Evolutionary conservation across 805 yeast species (phyloP), one percentile per base, ranked within the genome.

Genomic region (Wickerhamiella kurtzmanii): DNA sequence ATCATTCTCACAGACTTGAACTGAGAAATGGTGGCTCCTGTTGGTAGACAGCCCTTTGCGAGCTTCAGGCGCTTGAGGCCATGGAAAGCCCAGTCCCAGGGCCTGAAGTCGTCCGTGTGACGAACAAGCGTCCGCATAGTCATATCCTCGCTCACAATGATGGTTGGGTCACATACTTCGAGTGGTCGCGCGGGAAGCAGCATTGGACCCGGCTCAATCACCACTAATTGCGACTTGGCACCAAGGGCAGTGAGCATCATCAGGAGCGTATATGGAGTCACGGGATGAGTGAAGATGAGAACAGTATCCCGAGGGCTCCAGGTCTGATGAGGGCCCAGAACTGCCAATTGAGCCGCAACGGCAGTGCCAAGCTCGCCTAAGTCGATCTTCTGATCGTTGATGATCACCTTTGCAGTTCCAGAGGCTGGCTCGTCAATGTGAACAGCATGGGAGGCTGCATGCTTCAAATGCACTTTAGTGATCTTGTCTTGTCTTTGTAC

Each of bases 281-380:
- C 50, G 38, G 57, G 48, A 8, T 60, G 52, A 6, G 62, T 57
- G 37, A 61, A 59, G 22, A 61, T 48, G 19, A 61, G 54, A 2
- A 66, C 63, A 2, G 49, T 49, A 45, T 66, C 70, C 9, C 48
- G 20, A 2, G 49, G 17, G 0, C 22, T 48, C 62, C 65, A 59
- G 36, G 56, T 59, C 40, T 60, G 56, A 15, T 57, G 54, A 13
- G 50, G 47, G 1, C 65, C 66, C 18, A 65, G 52, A 1, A 58
- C 58, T 19, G 61, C 56, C 43, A 65, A 46, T 49, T 66, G 69
- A 5, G 65, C 59, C 1, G 68, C 68, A 8, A 66, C 52, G 1
- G 68, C 61, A 1, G 62, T 51, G 4, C 65, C 65, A 16, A 66
- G 49, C 36, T 56, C 55, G 35, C 47, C 44, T 37, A 56, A 53